Conservation (phyloP, 2,329 filamentous ascomycete species). For the Gaeumannomyces sp. region DNA sequence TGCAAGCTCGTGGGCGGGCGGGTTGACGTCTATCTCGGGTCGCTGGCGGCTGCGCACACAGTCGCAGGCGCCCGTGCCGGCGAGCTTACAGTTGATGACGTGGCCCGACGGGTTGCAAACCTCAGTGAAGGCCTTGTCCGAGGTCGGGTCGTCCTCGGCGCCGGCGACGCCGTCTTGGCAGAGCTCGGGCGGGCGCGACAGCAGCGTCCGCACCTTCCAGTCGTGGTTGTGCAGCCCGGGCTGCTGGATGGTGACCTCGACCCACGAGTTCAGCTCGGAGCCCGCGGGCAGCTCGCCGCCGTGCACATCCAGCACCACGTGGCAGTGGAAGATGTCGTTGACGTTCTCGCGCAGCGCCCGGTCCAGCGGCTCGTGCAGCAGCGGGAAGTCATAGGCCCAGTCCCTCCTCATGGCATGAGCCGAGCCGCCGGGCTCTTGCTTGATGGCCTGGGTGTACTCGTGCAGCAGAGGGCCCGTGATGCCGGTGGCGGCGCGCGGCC, state of each 20-base stretch:
- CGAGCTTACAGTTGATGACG: constrained; percentile 40
- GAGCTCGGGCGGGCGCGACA: constrained; percentile 51
- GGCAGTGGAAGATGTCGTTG: constrained; percentile 55
- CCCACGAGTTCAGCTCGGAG: constrained; percentile 53
- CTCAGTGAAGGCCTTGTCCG: constrained; percentile 28
- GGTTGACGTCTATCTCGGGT: constrained; percentile 48
- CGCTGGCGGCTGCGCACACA: constrained; percentile 38
- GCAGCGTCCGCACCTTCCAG: constrained; percentile 55
- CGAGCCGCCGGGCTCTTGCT: constrained; percentile 50
- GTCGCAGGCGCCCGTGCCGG: constrained; percentile 35
- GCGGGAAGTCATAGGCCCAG: constrained; percentile 54
- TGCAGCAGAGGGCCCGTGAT: constrained; percentile 47
- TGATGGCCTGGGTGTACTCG: constrained; percentile 50
- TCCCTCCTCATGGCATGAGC: constrained; percentile 45
- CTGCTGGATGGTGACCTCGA: constrained; percentile 52
- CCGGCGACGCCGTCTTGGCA: constrained; percentile 25
- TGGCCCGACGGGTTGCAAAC: constrained; percentile 45
- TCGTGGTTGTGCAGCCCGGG: constrained; percentile 46
- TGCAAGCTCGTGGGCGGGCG: constrained; percentile 53
- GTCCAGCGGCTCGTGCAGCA: constrained; percentile 46
- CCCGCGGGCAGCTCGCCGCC: constrained; percentile 51
- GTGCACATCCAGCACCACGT: constrained; percentile 53
- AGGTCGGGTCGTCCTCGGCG: constrained; percentile 2
- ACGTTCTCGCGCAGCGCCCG: constrained; percentile 41
- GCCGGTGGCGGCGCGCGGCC: constrained; percentile 35